Evolutionary conservation across 495 filamentous ascomycete species (phyloP).

Genomic region (Xylaria acuta): DNA sequence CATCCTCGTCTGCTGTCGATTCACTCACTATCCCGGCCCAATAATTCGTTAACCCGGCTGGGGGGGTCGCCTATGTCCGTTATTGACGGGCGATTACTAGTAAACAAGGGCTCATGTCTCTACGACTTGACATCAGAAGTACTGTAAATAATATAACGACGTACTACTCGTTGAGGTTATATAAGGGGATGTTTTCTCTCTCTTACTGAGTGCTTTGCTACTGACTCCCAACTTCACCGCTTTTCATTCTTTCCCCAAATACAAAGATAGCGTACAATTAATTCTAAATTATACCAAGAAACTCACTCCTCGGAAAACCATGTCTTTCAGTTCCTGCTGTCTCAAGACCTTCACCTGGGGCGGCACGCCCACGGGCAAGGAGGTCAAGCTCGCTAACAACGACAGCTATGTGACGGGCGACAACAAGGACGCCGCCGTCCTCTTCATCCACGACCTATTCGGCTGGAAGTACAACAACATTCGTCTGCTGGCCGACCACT

Average conservation of each 20-base stretch:
- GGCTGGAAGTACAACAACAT: constrained; percentile 65
- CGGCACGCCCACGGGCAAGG: constrained; percentile 51
- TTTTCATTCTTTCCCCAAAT: background rate
- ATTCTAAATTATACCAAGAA: background rate
- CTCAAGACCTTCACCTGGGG: constrained; percentile 55
- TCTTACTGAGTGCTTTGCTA: background rate
- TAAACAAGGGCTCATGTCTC: background rate
- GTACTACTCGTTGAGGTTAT: background rate
- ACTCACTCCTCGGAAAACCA: constrained; percentile 5
- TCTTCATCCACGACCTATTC: constrained; percentile 64
- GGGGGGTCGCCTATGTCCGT: constrained; percentile 7
- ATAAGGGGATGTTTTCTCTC: constrained; percentile 6
- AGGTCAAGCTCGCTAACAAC: constrained; percentile 43
- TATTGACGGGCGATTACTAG: constrained; percentile 12
- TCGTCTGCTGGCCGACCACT: constrained; percentile 63
- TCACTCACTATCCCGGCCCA: constrained; percentile 5
- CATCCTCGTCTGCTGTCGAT: background rate
- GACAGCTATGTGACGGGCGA: constrained; percentile 54
- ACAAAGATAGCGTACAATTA: background rate
- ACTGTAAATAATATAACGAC: background rate
- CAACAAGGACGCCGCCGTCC: constrained; percentile 53
- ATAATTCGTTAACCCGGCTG: constrained; percentile 12
- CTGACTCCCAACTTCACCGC: background rate
- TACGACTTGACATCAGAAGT: background rate
- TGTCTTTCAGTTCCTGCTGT: constrained; percentile 43